A percentile compares a stretch with the other conserved stretches of the same genome.
phyloP scores from a whole-genome alignment of 2,329 filamentous ascomycete genomes.

The Stagonosporopsis cucurbitacearum region DNA sequence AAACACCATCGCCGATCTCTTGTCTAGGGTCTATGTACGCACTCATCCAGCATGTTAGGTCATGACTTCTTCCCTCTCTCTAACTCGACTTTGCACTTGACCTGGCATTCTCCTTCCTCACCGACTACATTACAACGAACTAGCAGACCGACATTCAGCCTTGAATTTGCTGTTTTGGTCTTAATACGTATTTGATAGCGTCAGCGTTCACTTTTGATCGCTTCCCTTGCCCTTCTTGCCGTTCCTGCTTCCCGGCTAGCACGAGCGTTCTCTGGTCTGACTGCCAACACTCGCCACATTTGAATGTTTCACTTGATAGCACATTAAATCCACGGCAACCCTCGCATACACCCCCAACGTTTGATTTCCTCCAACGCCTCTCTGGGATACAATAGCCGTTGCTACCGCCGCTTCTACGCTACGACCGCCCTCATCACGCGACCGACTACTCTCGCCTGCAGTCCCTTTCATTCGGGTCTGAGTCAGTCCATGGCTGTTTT shows the following conservation, averaged over 20 bases:
- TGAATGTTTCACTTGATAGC: conserved; percentile 14
- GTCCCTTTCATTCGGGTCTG: conserved; percentile 10
- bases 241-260: conserved; percentile 25
- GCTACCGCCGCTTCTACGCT: neutral
- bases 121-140: neutral
- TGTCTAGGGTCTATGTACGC: conserved; percentile 17
- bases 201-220: conserved; percentile 4
- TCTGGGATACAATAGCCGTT: neutral
- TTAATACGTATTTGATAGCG: conserved; percentile 3
- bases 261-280: conserved; percentile 19
- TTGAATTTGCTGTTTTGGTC: conserved; percentile 2
- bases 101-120: conserved; percentile 2
- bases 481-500: conserved; percentile 31
- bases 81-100: conserved; percentile 9
- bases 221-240: conserved; percentile 1
- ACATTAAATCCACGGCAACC: conserved; percentile 2
- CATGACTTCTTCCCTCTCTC: conserved; percentile 15
- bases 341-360: neutral
- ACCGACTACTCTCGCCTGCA: conserved; percentile 11
- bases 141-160: conserved; percentile 6
- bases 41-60: conserved; percentile 17
- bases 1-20: conserved; percentile 29
- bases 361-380: neutral
- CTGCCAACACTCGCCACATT: conserved; percentile 6
- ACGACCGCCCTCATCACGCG: conserved; percentile 12